Base-by-base conservation (phyloP, 352 stramenopile genomes). In the Globisporangium paddicum region DNA sequence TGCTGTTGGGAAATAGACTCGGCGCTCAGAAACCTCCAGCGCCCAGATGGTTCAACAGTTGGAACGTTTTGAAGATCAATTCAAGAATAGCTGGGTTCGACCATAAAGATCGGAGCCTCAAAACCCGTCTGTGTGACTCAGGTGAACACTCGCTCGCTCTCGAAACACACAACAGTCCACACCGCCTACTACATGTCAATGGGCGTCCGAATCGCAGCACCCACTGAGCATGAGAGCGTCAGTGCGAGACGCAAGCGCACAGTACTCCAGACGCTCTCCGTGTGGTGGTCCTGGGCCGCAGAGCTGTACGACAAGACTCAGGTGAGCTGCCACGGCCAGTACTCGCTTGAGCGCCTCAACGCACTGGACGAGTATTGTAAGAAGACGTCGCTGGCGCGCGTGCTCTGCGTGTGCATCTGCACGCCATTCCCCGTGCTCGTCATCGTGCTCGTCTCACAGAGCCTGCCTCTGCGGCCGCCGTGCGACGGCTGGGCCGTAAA, bases 261-360 rank as follows among this genome's bases (percentile, higher is more conserved):
- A 25, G 11, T 13, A 8, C 18, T 14, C 18, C 40, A 46, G 1
- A 8, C 28, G 26, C 40, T 59, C 8, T 18, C 3, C 25, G 10
- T 37, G 9, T 59, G 53, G 53, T 42, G 18, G 5, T 45, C 14
- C 28, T 61, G 5, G 23, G 9, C 25, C 40, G 7, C 7, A 13
- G 13, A 10, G 14, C 44, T 50, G 40, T 46, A 46, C 40, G n/a
- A 32, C 23, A 34, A 50, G 9, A 34, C 21, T 9, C 63, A 82
- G 42, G 46, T 79, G 35, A 75, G 62, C n/a, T 58, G 62, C 28
- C 62, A 51, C 16, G 63, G 63, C 32, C 66, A 68, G 41, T 82
- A 82, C 51, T 77, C 73, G 25, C 56, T 77, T 47, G 70, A 77
- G 56, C 55, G 68, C 4, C 37, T 79, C 11, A 47, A 77, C 49